Evolutionary conservation across 441 rosid species (phyloP).

Genomic region (Erysimum cheiri): DNA sequence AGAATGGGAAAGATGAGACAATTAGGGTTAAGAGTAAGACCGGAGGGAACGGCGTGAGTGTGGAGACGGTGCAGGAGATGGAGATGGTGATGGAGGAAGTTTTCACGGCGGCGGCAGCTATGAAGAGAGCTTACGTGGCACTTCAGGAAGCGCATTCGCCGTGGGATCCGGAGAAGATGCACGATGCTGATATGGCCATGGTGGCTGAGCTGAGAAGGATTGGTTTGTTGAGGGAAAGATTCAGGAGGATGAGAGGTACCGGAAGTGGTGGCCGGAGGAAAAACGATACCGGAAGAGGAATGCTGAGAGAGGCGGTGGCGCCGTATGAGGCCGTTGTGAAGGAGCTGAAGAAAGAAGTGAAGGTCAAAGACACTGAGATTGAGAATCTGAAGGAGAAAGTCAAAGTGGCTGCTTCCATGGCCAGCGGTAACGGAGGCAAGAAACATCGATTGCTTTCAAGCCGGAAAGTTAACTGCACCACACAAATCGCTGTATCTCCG

Average conservation of each 20-base stretch:
- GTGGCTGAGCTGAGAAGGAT: constrained; percentile 83
- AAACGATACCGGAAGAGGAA: constrained; percentile 44
- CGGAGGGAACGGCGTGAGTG: constrained; percentile 36
- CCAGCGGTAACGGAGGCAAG: constrained; percentile 51
- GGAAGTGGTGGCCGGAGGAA: constrained; percentile 46
- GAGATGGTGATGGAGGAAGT: constrained; percentile 73
- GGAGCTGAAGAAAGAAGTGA: constrained; percentile 82
- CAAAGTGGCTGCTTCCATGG: constrained; percentile 45
- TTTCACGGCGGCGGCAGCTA: constrained; percentile 70
- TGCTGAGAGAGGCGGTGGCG: constrained; percentile 86
- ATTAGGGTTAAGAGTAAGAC: constrained; percentile 25
- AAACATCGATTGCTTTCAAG: constrained; percentile 68
- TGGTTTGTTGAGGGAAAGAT: constrained; percentile 75
- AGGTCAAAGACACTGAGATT: constrained; percentile 70
- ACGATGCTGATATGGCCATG: constrained; percentile 79
- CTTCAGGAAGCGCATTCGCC: constrained; percentile 93
- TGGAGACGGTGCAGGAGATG: constrained; percentile 66
- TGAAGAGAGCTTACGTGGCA: constrained; percentile 78
- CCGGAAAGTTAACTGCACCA: constrained; percentile 73
- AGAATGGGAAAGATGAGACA: constrained; percentile 28
- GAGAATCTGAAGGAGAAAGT: constrained; percentile 83
- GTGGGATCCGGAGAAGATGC: constrained; percentile 94
- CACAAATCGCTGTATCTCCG: constrained; percentile 63
- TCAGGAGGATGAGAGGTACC: constrained; percentile 54
- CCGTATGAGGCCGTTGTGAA: constrained; percentile 91